These are phyloP conservation scores for Fusarium succisae DNA, from an alignment of 2,329 filamentous ascomycete species.

Conservation along the genomic window DNA sequence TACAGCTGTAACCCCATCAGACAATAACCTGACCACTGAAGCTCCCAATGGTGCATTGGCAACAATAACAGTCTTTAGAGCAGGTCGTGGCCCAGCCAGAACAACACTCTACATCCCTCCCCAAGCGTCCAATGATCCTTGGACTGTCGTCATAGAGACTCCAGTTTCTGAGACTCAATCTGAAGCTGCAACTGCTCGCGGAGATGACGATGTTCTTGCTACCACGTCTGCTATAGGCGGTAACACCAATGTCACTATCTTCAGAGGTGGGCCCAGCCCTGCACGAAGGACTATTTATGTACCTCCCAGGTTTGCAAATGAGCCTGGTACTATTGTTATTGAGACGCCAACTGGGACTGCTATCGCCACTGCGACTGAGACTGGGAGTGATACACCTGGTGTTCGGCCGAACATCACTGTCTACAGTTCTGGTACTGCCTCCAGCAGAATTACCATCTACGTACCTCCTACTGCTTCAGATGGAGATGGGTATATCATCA, in stretches of 20 bases:
- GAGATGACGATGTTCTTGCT: neutral
- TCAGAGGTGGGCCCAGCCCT: neutral
- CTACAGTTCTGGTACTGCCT: neutral
- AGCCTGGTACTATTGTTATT: constrained; percentile 13
- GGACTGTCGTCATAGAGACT: constrained; percentile 11
- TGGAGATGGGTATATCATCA: neutral
- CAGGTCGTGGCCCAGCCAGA: neutral
- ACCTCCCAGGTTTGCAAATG: neutral
- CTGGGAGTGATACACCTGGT: neutral
- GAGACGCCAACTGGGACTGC: neutral
- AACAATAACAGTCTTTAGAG: constrained; percentile 24
- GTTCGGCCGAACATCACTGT: neutral
- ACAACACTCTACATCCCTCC: constrained; percentile 13
- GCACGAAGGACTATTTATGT: constrained; percentile 1
- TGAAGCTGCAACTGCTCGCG: neutral
- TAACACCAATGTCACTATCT: constrained; percentile 7
- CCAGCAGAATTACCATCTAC: neutral
- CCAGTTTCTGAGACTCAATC: constrained; percentile 7
- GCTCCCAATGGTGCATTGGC: neutral
- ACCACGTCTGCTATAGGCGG: neutral
- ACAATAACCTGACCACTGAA: neutral
- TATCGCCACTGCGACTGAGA: neutral
- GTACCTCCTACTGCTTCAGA: neutral
- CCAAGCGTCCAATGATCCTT: neutral
- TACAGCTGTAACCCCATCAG: neutral